Base-by-base conservation (phyloP, 345 rosid species). In the Isatis tinctoria region DNA sequence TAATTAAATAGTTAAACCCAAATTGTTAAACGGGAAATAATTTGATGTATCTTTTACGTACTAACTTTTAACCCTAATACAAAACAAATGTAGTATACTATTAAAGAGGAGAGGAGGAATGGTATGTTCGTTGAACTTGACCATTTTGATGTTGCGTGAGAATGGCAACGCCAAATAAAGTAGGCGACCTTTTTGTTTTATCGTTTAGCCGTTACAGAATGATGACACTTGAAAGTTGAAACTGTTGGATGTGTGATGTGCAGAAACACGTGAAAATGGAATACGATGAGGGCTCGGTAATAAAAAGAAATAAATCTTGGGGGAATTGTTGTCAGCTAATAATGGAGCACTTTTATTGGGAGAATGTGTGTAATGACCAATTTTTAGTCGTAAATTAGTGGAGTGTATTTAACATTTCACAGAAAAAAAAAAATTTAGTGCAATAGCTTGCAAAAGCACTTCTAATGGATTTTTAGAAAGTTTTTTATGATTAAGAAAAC, bases 121-220 rank as follows among this genome's bases (percentile, higher is more conserved):
- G 60, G 33, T 56, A 16, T 17, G 65, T 73, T 65, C 77, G 39
- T 65, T 73, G 65, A 65, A 73, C 77, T 44, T 65, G 58, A 13
- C n/a, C n/a, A 57, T 18, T 53, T 60, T 33, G 27, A 56, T 74
- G 72, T 74, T 49, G 72, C 72, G 66, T 73, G 48, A 65, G 10
- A 65, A 16, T 26, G 33, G 24, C 72, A 74, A 74, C 36, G 37
- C 4, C 12, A 39, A 57, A 45, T 36, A 43, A 48, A 69, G 47
- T 11, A 13, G 28, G 26, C 44, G 9, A 18, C 37, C 26, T 52
- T 26, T 9, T 68, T 37, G 2, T 27, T 32, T 14, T 39, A 27
- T 51, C 40, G 44, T n/a, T 51, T 61, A 49, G 40, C 68, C 69
- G 65, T 72, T 61, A 51, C 53, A 51, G 9, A 45, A 63, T 40